Base-by-base conservation (phyloP, 352 stramenopile genomes). In the Phytophthora fragariaefolia region DNA sequence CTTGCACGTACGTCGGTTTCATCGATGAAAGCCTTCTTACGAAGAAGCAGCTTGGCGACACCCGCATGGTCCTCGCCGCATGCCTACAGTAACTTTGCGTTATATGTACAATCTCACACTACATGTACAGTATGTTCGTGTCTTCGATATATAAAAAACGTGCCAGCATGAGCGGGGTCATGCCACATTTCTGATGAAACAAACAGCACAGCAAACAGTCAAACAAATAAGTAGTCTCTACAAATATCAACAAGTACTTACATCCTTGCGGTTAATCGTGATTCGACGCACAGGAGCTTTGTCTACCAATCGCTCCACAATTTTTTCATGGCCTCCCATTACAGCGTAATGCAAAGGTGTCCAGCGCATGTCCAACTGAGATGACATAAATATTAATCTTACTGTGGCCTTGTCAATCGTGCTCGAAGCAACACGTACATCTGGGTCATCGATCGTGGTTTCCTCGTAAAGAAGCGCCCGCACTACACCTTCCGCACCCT, bases 221-320 rank as follows among this genome's bases (percentile, higher is more conserved):
- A 42, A 48, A 38, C 22, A 17, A 59, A 20, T 27, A 3, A 24
- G 48, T 6, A 58, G 38, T 26, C 2, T n/a, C n/a, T n/a, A 15
- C 13, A 36, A 55, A 13, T 18, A 34, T 17, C 36, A 56, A 55
- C 28, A 15, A 13, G 7, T 58, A 77, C 77, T 27, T 48, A 90
- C 83, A 65, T 94, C 86, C 42, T 91, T 91, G 7, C 86, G 79
- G 56, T 92, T 94, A 63, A 92, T 87, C 3, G 86, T 94, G 71
- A 92, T 90, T 28, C 84, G 69, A 7, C 79, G 73, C n/a, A 91
- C 79, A 6, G 86, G 86, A 12, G 86, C 79, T 58, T 92, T 90
- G 34, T 91, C 83, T 9, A 94, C 48, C 24, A 94, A 68, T 4
- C 71, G 73, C 49, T 63, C 65, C 1, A 74, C 83, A 34, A 91